A percentile compares a stretch with the other conserved stretches of the same genome.
phyloP scores from a whole-genome alignment of 306 rosid genomes.

The Canavalia ensiformis region DNA sequence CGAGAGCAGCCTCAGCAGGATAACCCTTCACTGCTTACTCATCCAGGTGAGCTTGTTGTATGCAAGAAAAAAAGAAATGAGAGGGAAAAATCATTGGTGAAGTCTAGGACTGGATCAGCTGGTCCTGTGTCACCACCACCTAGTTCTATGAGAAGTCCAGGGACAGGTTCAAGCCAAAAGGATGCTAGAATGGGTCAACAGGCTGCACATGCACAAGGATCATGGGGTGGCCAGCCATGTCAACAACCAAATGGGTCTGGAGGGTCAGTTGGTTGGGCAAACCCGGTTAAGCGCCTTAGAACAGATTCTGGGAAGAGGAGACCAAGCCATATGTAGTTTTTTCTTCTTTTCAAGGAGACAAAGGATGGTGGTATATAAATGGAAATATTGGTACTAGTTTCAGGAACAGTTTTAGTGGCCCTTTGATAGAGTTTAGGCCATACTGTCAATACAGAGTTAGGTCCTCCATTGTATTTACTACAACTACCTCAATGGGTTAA shows the following conservation, averaged over 20 bases:
- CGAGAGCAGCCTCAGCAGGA: slow-evolving; percentile 78
- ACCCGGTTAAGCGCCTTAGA: slow-evolving; percentile 85
- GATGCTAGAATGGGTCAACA: slow-evolving; percentile 63
- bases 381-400: slow-evolving; percentile 47
- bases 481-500: slow-evolving; percentile 49
- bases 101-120: slow-evolving; percentile 66
- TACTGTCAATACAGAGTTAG: slow-evolving; percentile 63
- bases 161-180: slow-evolving; percentile 64
- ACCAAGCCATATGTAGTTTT: slow-evolving; percentile 79
- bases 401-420: slow-evolving; percentile 56
- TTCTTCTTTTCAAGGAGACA: slow-evolving; percentile 44
- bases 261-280: slow-evolving; percentile 83
- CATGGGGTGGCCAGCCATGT: slow-evolving; percentile 62
- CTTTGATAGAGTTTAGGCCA: slow-evolving; percentile 56
- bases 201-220: slow-evolving; percentile 53
- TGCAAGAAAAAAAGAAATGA: slow-evolving; percentile 97
- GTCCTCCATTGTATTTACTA: slow-evolving; percentile 54
- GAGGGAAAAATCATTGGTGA: slow-evolving; percentile 74
- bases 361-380: slow-evolving; percentile 47
- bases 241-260: slow-evolving; percentile 69
- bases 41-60: slow-evolving; percentile 94
- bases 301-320: slow-evolving; percentile 96
- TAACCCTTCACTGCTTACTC: slow-evolving; percentile 63
- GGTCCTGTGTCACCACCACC: slow-evolving; percentile 91
- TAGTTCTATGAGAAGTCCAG: slow-evolving; percentile 68